Percentiles rank a stretch among this genome's conserved stretches.
phyloP scores from a whole-genome alignment of 2,329 filamentous ascomycete species.

The Fusarium keratoplasticum region DNA sequence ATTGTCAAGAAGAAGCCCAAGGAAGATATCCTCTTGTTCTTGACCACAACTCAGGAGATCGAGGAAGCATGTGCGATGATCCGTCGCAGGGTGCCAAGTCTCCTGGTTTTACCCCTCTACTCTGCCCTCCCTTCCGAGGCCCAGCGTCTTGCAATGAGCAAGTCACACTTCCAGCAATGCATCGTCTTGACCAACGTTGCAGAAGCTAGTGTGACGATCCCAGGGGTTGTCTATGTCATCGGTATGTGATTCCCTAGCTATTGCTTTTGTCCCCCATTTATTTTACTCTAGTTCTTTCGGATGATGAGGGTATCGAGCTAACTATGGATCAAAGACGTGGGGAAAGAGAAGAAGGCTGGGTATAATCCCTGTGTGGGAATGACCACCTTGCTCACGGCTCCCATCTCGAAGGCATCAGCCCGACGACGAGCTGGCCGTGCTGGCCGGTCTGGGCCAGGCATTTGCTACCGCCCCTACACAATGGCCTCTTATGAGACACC shows the following conservation, averaged over 20 bases:
- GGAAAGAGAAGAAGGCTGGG: background rate
- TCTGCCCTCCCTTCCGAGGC: constrained; percentile 89
- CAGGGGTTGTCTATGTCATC: constrained; percentile 76
- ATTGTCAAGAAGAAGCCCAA: background rate
- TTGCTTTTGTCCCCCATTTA: too few species aligned
- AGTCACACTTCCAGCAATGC: constrained; percentile 85
- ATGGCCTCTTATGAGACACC: too few species aligned
- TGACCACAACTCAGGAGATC: background rate
- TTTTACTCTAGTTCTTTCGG: too few species aligned
- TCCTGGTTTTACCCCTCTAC: constrained; percentile 85
- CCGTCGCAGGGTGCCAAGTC: background rate
- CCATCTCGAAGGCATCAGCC: background rate
- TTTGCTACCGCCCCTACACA: too few species aligned
- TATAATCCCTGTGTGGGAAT: background rate
- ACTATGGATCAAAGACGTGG: background rate
- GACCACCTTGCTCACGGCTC: background rate
- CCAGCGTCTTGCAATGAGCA: constrained; percentile 93
- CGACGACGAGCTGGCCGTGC: too few species aligned
- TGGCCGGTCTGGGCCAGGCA: too few species aligned
- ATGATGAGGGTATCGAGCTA: too few species aligned
- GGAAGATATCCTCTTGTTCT: background rate
- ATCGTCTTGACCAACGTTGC: constrained; percentile 98
- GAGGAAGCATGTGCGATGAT: background rate
- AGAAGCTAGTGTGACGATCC: constrained; percentile 96
- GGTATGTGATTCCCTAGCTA: constrained; percentile 72